Evolutionary conservation across 768 basidiomycete species (phyloP).

Genomic region (Lactarius evosmus): DNA sequence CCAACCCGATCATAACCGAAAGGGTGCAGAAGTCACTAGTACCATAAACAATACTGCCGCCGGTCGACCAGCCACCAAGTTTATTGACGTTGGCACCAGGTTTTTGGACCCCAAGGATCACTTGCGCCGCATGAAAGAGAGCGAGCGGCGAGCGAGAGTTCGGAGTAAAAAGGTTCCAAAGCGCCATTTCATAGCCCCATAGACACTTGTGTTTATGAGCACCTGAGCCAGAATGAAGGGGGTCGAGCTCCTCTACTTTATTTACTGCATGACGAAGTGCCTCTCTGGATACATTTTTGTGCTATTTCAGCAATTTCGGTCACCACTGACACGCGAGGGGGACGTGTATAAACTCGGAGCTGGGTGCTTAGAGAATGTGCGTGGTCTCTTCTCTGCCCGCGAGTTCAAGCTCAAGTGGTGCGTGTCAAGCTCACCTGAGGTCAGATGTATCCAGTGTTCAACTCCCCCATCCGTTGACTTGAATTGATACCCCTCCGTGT

Average conservation of each 20-base stretch:
- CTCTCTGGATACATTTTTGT: background rate
- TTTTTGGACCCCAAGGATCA: conserved; percentile 60
- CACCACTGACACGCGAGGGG: too few species aligned
- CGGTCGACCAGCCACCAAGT: conserved; percentile 57
- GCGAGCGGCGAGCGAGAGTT: conserved; percentile 44
- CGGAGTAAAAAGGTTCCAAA: conserved; percentile 33
- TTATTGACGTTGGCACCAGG: conserved; percentile 71
- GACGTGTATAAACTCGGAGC: too few species aligned
- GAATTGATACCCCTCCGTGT: background rate
- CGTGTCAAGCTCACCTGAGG: background rate
- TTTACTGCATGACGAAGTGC: background rate
- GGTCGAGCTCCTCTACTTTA: background rate
- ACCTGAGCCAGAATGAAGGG: background rate
- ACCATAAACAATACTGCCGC: conserved; percentile 28
- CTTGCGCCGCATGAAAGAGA: conserved; percentile 46
- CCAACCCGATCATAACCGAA: conserved; percentile 14
- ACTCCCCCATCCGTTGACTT: background rate
- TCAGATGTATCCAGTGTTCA: background rate
- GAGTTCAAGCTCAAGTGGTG: background rate
- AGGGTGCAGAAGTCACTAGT: conserved; percentile 9
- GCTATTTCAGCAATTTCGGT: too few species aligned
- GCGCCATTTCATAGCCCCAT: conserved; percentile 2
- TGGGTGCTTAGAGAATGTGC: too few species aligned
- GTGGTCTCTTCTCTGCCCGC: background rate
- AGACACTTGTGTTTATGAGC: background rate